These are phyloP conservation scores for Aureobasidium melanogenum DNA, from an alignment of 2,329 filamentous ascomycete species.

Conservation along the genomic window DNA sequence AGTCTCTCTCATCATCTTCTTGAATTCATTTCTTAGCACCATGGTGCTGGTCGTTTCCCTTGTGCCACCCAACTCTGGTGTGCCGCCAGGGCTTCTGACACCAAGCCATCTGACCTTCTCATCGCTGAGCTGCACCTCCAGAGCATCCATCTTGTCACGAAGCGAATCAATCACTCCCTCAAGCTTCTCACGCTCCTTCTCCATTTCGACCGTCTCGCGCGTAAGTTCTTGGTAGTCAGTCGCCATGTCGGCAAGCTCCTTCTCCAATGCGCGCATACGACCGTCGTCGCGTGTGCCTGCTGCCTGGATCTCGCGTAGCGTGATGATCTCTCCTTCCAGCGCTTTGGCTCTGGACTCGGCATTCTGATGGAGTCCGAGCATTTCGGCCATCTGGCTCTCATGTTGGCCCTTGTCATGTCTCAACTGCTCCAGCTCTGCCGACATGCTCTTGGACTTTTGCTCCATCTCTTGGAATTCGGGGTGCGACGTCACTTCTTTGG, in stretches of 20 bases:
- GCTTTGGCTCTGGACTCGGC: slow-evolving; percentile 19
- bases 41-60: slow-evolving; percentile 56
- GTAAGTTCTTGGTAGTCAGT: slow-evolving; percentile 63
- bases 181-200: slow-evolving; percentile 59
- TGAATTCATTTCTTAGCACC: slow-evolving; percentile 65
- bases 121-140: slow-evolving; percentile 57
- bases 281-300: slow-evolving; percentile 13
- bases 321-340: slow-evolving; percentile 22
- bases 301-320: neutral
- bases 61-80: slow-evolving; percentile 24
- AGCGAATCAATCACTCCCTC: slow-evolving; percentile 56
- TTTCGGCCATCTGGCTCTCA: slow-evolving; percentile 36
- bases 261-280: slow-evolving; percentile 44
- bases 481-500: slow-evolving; percentile 51
- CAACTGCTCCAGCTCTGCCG: slow-evolving; percentile 35
- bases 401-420: slow-evolving; percentile 25
- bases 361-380: slow-evolving; percentile 23
- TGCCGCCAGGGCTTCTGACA: slow-evolving; percentile 43
- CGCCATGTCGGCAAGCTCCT: slow-evolving; percentile 58
- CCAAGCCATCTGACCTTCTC: slow-evolving; percentile 60
- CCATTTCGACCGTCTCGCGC: slow-evolving; percentile 59
- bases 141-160: slow-evolving; percentile 52
- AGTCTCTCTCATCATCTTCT: slow-evolving; percentile 71
- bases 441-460: slow-evolving; percentile 18
- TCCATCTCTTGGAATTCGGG: slow-evolving; percentile 44